phyloP scores from a whole-genome alignment of 768 basidiomycete genomes.

The Pisolithus tinctorius region DNA sequence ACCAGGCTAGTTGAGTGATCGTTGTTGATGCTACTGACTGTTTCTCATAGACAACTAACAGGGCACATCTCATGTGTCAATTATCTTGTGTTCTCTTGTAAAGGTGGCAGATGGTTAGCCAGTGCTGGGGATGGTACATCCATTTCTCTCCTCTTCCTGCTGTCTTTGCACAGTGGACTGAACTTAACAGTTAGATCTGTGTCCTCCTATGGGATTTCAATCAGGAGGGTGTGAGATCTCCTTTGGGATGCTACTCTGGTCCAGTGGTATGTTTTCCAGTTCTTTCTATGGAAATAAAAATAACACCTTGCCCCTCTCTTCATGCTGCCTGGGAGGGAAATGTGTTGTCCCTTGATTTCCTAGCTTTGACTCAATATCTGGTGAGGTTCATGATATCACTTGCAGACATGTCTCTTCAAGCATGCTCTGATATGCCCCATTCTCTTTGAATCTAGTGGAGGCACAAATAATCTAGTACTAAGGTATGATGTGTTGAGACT shows the following conservation, averaged over 20 bases:
- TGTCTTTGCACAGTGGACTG: conserved; percentile 7
- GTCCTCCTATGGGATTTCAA: conserved; percentile 67
- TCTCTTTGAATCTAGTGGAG: conserved; percentile 36
- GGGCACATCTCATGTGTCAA: conserved; percentile 63
- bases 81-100: conserved; percentile 53
- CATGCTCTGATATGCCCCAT: background rate
- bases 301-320: background rate
- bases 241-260: conserved; percentile 39
- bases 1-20: too few species aligned
- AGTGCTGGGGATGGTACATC: conserved; percentile 64
- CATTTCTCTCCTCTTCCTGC: background rate
- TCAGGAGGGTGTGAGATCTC: conserved; percentile 43
- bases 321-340: conserved; percentile 42
- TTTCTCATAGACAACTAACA: conserved; percentile 22
- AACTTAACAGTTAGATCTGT: conserved; percentile 36
- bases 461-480: conserved; percentile 43
- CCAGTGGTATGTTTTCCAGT: conserved; percentile 28
- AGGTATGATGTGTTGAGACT: conserved; percentile 47
- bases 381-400: conserved; percentile 46
- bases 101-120: conserved; percentile 54
- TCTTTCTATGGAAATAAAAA: too few species aligned
- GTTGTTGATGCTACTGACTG: too few species aligned
- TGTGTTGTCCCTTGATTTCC: conserved; percentile 66
- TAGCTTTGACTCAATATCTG: conserved; percentile 54
- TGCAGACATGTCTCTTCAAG: background rate